phyloP scores from a whole-genome alignment of 345 rosid species.

The Camelina hispida region DNA sequence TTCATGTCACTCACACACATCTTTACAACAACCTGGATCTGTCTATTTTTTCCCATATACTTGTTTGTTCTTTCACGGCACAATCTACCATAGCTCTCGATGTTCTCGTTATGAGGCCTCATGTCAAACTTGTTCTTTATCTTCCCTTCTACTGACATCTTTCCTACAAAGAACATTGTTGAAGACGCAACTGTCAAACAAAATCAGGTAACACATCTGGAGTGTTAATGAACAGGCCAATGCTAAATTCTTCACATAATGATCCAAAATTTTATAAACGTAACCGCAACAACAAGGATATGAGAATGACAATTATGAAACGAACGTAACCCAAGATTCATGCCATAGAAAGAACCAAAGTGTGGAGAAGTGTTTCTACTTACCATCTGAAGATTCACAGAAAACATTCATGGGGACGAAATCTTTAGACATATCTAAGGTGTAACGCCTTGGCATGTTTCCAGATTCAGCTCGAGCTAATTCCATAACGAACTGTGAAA shows the following conservation, averaged over 20 bases:
- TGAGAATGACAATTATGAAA: background rate
- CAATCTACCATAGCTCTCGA: conserved; percentile 76
- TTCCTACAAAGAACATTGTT: conserved; percentile 51
- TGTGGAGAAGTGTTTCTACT: background rate
- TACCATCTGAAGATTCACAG: conserved; percentile 71
- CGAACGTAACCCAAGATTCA: background rate
- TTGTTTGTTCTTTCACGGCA: conserved; percentile 83
- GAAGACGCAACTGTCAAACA: conserved; percentile 1
- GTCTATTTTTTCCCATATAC: conserved; percentile 71
- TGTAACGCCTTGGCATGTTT: conserved; percentile 61
- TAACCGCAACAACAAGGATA: conserved; percentile 16
- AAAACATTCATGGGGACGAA: conserved; percentile 74
- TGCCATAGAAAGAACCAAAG: background rate
- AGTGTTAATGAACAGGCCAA: background rate
- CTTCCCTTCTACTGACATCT: conserved; percentile 71
- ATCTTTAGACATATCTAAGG: conserved; percentile 81
- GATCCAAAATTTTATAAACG: background rate
- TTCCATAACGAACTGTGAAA: conserved; percentile 44
- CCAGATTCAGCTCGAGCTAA: conserved; percentile 70
- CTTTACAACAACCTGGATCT: conserved; percentile 63
- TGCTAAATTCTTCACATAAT: background rate
- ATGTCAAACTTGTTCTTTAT: conserved; percentile 81
- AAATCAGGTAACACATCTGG: conserved; percentile 11
- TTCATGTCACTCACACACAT: background rate
- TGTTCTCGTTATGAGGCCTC: conserved; percentile 76